phyloP scores from a whole-genome alignment of 2,329 filamentous ascomycete species.

The Aplosporella prunicola region DNA sequence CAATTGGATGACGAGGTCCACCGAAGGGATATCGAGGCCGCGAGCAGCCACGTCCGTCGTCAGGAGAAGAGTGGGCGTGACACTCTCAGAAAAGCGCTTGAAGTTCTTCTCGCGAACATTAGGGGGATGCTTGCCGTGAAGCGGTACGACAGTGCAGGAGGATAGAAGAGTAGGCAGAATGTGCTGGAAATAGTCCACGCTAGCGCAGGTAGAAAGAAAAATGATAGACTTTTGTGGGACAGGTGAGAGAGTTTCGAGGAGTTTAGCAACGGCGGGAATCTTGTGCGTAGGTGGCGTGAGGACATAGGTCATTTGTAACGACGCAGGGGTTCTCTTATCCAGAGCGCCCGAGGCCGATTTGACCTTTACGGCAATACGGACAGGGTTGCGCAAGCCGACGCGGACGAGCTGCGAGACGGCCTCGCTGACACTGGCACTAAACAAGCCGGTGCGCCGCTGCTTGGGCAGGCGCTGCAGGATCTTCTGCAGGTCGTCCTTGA shows the following conservation, averaged over 20 bases:
- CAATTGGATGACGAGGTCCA: conserved; percentile 83
- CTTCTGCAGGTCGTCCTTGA: conserved; percentile 80
- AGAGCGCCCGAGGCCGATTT: conserved; percentile 55
- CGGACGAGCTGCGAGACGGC: conserved; percentile 88
- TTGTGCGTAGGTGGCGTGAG: conserved; percentile 69
- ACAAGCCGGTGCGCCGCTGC: conserved; percentile 83
- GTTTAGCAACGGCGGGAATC: conserved; percentile 59
- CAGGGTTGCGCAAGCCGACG: conserved; percentile 84
- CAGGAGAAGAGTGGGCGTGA: conserved; percentile 69
- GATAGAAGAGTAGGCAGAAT: conserved; percentile 67
- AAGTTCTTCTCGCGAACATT: conserved; percentile 87
- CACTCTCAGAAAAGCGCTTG: conserved; percentile 63
- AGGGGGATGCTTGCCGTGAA: conserved; percentile 87
- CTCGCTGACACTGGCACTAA: conserved; percentile 92
- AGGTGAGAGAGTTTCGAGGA: conserved; percentile 61
- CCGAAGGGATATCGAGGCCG: conserved; percentile 82
- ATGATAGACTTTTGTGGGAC: conserved; percentile 77
- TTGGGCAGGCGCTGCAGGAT: conserved; percentile 82
- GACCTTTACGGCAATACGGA: conserved; percentile 90
- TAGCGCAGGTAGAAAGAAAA: conserved; percentile 87
- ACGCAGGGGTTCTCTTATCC: conserved; percentile 82
- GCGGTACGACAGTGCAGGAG: conserved; percentile 55
- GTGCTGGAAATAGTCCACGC: conserved; percentile 87
- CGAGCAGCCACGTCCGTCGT: conserved; percentile 89
- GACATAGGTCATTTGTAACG: conserved; percentile 84